Conservation (phyloP, 129 eudicot species). For the Tanacetum coccineum region DNA sequence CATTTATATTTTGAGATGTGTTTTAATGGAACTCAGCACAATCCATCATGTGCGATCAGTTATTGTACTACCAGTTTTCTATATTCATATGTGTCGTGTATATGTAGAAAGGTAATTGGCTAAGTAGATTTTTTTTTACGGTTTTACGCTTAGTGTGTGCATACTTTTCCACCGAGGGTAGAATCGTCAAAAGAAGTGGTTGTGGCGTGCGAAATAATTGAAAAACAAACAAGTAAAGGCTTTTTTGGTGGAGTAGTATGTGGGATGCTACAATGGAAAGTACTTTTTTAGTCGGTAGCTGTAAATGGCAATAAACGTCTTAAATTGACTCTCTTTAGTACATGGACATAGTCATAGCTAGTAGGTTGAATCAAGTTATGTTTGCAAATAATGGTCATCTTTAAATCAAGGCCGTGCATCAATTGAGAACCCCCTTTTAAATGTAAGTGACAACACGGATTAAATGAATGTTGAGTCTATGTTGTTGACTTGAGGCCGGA, state of each 20-base stretch:
- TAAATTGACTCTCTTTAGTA: conserved; percentile 3
- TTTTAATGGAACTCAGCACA: conserved; percentile 15
- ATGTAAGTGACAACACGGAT: neutral
- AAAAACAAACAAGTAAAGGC: neutral
- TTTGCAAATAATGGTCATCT: conserved; percentile 2
- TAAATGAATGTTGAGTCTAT: neutral
- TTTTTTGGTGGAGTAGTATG: conserved; percentile 10
- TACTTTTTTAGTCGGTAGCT: neutral
- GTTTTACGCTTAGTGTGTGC: too few relatives aligned
- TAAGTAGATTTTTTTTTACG: neutral
- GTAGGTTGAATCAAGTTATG: conserved; percentile 21
- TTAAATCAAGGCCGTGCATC: conserved; percentile 6
- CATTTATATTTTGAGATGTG: conserved; percentile 8
- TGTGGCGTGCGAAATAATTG: neutral
- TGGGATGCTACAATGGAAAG: conserved; percentile 14
- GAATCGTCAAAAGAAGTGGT: too few relatives aligned
- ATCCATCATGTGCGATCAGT: neutral
- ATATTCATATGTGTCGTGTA: neutral
- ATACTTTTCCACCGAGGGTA: too few relatives aligned
- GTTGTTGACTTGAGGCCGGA: conserved; percentile 12
- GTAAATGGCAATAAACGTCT: neutral
- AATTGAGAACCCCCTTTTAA: conserved; percentile 5
- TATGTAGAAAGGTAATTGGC: neutral
- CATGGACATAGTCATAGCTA: conserved; percentile 10
- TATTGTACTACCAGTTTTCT: neutral